Evolutionary conservation across 2,329 filamentous ascomycete species (phyloP).

Genomic region (Teratosphaeria pseudoeucalypti): DNA sequence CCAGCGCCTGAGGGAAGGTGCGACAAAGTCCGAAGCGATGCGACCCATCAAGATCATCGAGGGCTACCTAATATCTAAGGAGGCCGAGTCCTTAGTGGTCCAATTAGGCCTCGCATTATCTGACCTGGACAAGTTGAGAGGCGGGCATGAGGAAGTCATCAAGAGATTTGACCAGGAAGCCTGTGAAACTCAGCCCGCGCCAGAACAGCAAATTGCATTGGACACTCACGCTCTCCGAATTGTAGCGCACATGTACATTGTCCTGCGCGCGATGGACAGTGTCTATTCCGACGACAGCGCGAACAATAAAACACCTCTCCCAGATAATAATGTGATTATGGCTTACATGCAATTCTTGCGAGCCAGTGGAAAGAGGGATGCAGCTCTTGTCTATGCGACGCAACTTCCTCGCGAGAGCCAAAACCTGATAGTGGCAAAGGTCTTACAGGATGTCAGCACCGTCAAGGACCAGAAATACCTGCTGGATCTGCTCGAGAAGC

Average conservation of each 20-base stretch:
- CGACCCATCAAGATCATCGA: slow-evolving; percentile 66
- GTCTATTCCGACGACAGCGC: slow-evolving; percentile 28
- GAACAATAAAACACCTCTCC: slow-evolving; percentile 33
- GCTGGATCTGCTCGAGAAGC: slow-evolving; percentile 59
- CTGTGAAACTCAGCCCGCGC: not conserved
- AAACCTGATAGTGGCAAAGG: slow-evolving; percentile 62
- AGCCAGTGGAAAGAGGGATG: slow-evolving; percentile 58
- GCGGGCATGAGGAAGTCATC: slow-evolving; percentile 15
- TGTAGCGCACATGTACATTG: slow-evolving; percentile 47
- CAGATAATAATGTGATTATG: slow-evolving; percentile 65
- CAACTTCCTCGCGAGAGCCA: slow-evolving; percentile 56
- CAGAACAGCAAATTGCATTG: slow-evolving; percentile 25
- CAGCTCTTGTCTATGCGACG: slow-evolving; percentile 82
- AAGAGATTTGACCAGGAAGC: slow-evolving; percentile 6
- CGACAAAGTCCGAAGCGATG: slow-evolving; percentile 48
- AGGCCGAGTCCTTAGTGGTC: slow-evolving; percentile 34
- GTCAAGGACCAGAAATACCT: slow-evolving; percentile 54
- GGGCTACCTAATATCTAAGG: slow-evolving; percentile 60
- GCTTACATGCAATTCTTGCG: slow-evolving; percentile 75
- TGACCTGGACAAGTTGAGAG: slow-evolving; percentile 23
- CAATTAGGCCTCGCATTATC: slow-evolving; percentile 35
- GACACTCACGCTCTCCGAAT: slow-evolving; percentile 37
- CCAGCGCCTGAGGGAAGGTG: slow-evolving; percentile 44
- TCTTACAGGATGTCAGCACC: slow-evolving; percentile 64
- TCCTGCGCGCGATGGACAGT: slow-evolving; percentile 44